phyloP scores from a whole-genome alignment of 768 basidiomycete genomes.

The Mycena vulgaris region DNA sequence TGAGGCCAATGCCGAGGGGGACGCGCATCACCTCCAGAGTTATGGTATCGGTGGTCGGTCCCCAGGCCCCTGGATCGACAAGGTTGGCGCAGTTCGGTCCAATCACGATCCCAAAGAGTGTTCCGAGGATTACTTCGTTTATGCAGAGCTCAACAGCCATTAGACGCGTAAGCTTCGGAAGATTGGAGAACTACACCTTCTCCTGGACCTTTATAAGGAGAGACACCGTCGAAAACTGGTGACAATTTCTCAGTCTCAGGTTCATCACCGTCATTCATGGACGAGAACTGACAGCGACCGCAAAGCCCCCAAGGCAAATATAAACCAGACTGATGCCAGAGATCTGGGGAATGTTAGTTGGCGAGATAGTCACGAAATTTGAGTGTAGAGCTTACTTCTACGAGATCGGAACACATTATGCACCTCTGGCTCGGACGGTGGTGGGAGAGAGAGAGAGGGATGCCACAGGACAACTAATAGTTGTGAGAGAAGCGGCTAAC shows the following conservation, averaged over 20 bases:
- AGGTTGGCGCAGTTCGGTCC: conserved; percentile 81
- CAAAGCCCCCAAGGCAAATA: conserved; percentile 41
- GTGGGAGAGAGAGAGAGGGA: no score
- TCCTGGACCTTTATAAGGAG: conserved; percentile 90
- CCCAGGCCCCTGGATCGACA: conserved; percentile 88
- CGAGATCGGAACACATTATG: no score
- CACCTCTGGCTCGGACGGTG: no score
- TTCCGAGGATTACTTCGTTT: conserved; percentile 95
- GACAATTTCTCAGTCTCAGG: no score
- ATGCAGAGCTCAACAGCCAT: conserved; percentile 85
- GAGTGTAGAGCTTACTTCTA: conserved; percentile 35
- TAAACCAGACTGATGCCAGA: conserved; percentile 31
- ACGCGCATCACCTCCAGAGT: conserved; percentile 92
- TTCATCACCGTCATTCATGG: no score
- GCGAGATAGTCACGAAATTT: background rate
- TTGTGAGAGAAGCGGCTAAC: no score
- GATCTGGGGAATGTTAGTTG: conserved; percentile 15
- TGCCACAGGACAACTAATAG: no score
- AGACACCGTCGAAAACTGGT: conserved; percentile 92
- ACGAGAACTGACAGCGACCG: conserved; percentile 46
- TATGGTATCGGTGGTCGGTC: conserved; percentile 64
- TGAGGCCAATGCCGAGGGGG: conserved; percentile 92
- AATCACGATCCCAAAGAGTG: conserved; percentile 73
- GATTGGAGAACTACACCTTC: no score
- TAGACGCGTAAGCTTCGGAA: no score